A percentile compares a stretch with the other conserved stretches of the same genome.
Evolutionary conservation across 1,139 yeast genomes (phyloP).

Genomic region (Geotrichum cucujoidarum): DNA sequence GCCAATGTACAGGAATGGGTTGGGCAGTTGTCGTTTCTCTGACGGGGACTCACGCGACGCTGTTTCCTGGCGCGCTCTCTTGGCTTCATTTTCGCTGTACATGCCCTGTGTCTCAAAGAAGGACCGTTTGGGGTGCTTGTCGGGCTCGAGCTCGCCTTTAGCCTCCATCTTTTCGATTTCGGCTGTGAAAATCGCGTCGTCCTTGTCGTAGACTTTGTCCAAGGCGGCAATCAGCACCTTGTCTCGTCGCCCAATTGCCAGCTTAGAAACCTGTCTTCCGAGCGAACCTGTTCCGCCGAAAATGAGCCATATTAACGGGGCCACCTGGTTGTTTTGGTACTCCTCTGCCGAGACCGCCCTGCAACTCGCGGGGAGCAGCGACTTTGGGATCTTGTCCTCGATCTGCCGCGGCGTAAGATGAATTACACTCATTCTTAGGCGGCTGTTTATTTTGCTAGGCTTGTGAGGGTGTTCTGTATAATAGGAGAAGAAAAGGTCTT

Average conservation of each 20-base stretch:
- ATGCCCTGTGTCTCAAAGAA: background rate
- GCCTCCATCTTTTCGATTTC: background rate
- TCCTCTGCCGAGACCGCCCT: conserved; percentile 17
- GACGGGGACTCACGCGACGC: background rate
- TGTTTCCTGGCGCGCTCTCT: background rate
- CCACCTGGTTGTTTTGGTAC: conserved; percentile 14
- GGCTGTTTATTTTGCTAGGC: too few relatives aligned
- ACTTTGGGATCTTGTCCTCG: conserved; percentile 9
- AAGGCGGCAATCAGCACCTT: conserved; percentile 20
- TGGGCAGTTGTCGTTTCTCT: conserved; percentile 3
- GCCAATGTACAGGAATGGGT: conserved; percentile 14
- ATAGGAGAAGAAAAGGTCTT: background rate
- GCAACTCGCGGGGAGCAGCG: conserved; percentile 18
- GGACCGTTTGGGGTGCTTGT: background rate
- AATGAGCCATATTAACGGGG: conserved; percentile 19
- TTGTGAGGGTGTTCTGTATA: too few relatives aligned
- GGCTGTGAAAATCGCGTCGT: background rate
- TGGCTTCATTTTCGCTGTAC: background rate
- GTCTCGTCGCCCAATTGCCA: conserved; percentile 18
- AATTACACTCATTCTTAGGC: conserved; percentile 5
- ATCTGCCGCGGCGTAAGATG: conserved; percentile 15
- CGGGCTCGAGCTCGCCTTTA: background rate
- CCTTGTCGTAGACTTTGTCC: conserved; percentile 16
- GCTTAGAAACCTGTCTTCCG: conserved; percentile 18
- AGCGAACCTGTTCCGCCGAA: conserved; percentile 21